Evolutionary conservation across 805 yeast genomes (phyloP), one percentile per base, ranked within the genome.

Genomic region (Wickerhamiella qilinensis): DNA sequence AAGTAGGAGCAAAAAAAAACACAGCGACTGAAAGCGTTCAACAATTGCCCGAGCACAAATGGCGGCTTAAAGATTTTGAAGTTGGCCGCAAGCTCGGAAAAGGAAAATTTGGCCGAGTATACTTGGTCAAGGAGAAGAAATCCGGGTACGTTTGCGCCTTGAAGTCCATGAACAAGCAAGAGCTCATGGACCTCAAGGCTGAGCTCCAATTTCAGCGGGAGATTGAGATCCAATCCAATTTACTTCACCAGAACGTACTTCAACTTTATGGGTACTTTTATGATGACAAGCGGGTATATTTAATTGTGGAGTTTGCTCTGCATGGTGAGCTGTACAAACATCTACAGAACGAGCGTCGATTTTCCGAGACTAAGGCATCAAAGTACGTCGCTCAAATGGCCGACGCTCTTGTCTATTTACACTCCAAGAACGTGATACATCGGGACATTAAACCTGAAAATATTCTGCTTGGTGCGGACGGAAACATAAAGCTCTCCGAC

Each of bases 361-460:
- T 91, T 49, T 69, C 73, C 45, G 86, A 85, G 48, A 63, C 67
- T 11, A 63, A 71, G 8, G 93, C 95, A 1, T 76, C 91, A 1
- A 46, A 57, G 45, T 88, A 81, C 57, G 75, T 84, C 5, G 75
- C 63, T 45, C 97, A 91, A 55, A 79, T 85, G 57, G 78, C 94
- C 0, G 67, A 69, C 30, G 95, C 94, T 0, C 67, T 88, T 35
- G 58, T 65, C 8, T 82, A 85, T 52, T 62, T 91, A 46, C 97
- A 88, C 57, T 61, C 69, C 27, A 81, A 77, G 49, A 73, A 77
- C 46, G 75, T 91, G 33, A 80, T 88, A 20, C 98, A 88, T 53
- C 68, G 97, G 43, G 98, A 88, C 54, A 73, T 88, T 46, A 88
- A 88, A 57, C 97, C 97, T 0, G 97, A 91, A 54, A 88, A 88